Conservation (phyloP, 2,329 filamentous ascomycete species). For the Diaporthe aspalathi region DNA sequence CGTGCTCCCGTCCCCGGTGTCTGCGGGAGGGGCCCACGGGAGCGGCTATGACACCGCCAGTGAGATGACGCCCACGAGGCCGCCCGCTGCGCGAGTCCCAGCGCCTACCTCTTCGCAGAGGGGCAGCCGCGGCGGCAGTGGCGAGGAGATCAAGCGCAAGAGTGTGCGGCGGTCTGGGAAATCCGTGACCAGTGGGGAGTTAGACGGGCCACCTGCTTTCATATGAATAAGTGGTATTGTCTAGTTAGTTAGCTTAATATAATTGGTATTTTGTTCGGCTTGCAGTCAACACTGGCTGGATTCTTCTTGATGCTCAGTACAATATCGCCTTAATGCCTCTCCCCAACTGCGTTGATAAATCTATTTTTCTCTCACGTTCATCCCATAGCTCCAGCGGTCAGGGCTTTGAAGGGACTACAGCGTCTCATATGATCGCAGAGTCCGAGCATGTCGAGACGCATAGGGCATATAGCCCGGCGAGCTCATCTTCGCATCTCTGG, state of each 20-base stretch:
- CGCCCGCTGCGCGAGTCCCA: not conserved
- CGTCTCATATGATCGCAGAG: too few species aligned
- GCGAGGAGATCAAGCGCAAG: conserved; percentile 11
- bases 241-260: not conserved
- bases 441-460: too few species aligned
- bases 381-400: too few species aligned
- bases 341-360: too few species aligned
- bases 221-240: not conserved
- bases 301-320: not conserved
- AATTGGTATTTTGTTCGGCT: not conserved
- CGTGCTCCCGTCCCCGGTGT: not conserved
- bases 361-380: too few species aligned
- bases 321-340: too few species aligned
- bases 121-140: not conserved
- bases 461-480: too few species aligned
- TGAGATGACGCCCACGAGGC: conserved; percentile 2
- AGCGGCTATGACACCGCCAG: not conserved
- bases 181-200: conserved; percentile 8
- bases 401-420: too few species aligned
- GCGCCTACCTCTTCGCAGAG: not conserved
- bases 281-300: not conserved
- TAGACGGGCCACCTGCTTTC: conserved; percentile 25
- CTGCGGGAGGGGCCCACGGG: not conserved
- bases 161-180: conserved; percentile 5
- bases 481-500: too few species aligned